Evolutionary conservation across 2,329 filamentous ascomycete species (phyloP).

Genomic region (Epichloe sp.): DNA sequence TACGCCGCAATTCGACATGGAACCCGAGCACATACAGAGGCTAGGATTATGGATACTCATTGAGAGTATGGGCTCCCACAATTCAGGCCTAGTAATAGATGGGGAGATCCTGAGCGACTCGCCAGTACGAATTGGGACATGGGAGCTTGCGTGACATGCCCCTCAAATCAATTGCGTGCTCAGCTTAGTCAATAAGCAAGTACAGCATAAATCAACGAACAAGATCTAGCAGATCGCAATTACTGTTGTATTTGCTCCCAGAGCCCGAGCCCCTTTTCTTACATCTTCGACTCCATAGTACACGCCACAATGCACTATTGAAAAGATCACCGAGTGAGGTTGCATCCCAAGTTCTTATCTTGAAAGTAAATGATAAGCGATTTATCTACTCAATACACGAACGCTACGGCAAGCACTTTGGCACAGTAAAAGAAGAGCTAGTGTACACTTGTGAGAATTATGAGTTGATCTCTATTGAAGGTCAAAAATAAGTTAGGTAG

Average conservation of each 20-base stretch:
- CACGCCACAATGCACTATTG: neutral
- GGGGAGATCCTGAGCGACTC: conserved; percentile 40
- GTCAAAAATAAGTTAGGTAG: neutral
- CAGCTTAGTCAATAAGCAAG: neutral
- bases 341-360: no score
- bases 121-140: conserved; percentile 27
- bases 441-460: neutral
- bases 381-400: neutral
- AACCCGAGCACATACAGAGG: conserved; percentile 41
- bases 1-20: conserved; percentile 62
- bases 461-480: neutral
- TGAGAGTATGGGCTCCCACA: conserved; percentile 56
- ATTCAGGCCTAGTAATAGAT: conserved; percentile 29
- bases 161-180: neutral
- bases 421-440: neutral
- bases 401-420: neutral
- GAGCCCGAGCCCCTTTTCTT: neutral
- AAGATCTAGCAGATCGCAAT: neutral
- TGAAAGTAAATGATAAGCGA: no score
- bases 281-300: neutral
- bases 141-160: conserved; percentile 20
- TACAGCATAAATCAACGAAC: neutral
- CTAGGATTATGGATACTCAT: conserved; percentile 68
- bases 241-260: neutral
- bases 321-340: no score